Evolutionary conservation across 306 rosid genomes (phyloP), one percentile per base, ranked within the genome.

Genomic region (Cucurbita argyrosperma): DNA sequence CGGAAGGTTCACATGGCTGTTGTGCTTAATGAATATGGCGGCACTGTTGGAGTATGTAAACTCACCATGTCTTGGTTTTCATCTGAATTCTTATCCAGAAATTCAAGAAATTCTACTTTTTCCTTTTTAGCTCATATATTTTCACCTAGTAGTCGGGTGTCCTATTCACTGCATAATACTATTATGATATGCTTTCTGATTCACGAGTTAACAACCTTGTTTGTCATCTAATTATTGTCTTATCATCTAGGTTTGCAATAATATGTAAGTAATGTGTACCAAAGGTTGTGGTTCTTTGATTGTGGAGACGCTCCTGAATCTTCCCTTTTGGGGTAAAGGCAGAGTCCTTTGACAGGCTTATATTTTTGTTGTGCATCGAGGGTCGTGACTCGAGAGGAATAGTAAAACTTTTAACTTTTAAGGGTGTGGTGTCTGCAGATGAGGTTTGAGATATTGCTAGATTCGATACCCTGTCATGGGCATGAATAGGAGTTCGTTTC

Each of bases 1-100:
- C 85, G 96, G 81, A 91, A 95, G 79, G 99, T 95, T 83, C 99
- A 95, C 97, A 95, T 95, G 97, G 97, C 99, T 23, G 96, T 95
- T 62, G 97, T 95, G 78, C 96, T 89, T 74, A 95, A 95, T 1
- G 99, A 95, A 86, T 95, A 95, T 40, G 99, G 99, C 67, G 99
- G 99, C 82, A 95, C 99, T 81, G 88, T 95, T 43, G 99, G 99
- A 79, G 99, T 95, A 87, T 49, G 97, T 88, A 42, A 47, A 69
- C 68, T 4, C 74, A 21, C 74, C 74, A 16, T 47, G 19, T 63
- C 26, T 62, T 74, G 45, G 45, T 64, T 67, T 26, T 73, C 35
- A 53, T 74, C 66, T 8, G 51, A 51, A 60, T 50, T 23, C 30
- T 50, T 43, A 70, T 30, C 26, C 45, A 47, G 43, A 68, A 47